phyloP scores from a whole-genome alignment of 108 stramenopile genomes.

The Mediolabrus comicus region DNA sequence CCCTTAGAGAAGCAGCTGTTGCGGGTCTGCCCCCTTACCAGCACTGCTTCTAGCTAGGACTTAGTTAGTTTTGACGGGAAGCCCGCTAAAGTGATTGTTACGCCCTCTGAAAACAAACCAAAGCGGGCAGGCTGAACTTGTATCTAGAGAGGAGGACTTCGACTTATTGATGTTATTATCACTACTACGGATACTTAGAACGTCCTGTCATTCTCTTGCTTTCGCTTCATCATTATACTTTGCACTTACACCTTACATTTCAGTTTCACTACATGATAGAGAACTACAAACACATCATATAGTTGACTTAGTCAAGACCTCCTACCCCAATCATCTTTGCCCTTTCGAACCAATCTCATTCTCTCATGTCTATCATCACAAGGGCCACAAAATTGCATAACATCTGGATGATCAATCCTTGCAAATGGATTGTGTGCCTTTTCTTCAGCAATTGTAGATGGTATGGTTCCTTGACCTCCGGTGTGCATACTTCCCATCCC shows the following conservation, averaged over 20 bases:
- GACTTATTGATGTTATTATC: no score
- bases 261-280: background rate
- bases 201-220: no score
- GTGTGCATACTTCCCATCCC: conserved; percentile 11
- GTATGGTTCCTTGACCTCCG: conserved; percentile 34
- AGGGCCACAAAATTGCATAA: conserved; percentile 24
- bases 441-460: conserved; percentile 66
- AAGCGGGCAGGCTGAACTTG: no score
- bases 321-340: conserved; percentile 51
- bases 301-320: background rate
- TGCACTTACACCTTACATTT: background rate
- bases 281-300: background rate
- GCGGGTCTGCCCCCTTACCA: no score
- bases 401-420: conserved; percentile 28
- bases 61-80: no score
- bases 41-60: no score
- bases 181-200: no score
- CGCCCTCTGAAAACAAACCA: no score
- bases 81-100: no score
- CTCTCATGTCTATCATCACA: conserved; percentile 31
- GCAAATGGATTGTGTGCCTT: conserved; percentile 68
- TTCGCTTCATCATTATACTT: no score
- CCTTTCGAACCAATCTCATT: conserved; percentile 34
- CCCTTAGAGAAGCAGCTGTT: no score
- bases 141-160: no score